Conservation (phyloP, 2,329 filamentous ascomycete species). For the Monosporascus sp. region DNA sequence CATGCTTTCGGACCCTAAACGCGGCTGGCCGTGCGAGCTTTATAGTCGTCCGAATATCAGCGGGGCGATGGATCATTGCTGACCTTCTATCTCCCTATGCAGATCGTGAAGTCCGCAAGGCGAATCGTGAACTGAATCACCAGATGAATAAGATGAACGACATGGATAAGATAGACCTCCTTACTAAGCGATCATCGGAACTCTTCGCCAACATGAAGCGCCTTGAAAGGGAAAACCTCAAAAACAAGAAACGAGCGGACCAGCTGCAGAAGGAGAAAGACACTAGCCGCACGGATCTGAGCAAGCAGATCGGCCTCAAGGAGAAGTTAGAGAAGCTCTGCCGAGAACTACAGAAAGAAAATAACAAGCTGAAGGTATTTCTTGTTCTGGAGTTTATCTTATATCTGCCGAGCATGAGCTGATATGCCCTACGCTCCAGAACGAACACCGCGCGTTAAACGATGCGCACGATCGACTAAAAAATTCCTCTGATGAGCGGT, state of each 20-base stretch:
- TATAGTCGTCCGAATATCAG: no score
- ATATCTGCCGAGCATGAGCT: constrained; percentile 8
- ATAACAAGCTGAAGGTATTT: constrained; percentile 92
- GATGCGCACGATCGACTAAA: constrained; percentile 80
- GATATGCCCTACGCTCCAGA: constrained; percentile 40
- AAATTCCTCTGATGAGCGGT: constrained; percentile 77
- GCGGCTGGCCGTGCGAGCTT: no score
- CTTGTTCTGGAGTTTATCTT: constrained; percentile 1
- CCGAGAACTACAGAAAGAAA: constrained; percentile 89
- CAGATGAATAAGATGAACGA: constrained; percentile 89
- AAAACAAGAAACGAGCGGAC: constrained; percentile 93
- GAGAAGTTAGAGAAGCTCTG: constrained; percentile 97
- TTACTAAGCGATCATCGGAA: constrained; percentile 88
- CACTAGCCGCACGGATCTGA: constrained; percentile 77
- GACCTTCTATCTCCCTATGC: constrained; percentile 9
- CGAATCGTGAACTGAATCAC: constrained; percentile 82
- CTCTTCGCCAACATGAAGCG: constrained; percentile 93
- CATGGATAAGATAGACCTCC: constrained; percentile 82
- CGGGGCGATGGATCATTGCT: constrained; percentile 9
- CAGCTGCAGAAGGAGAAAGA: constrained; percentile 96
- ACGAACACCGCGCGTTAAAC: constrained; percentile 88
- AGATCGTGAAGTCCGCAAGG: constrained; percentile 50
- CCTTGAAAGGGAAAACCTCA: constrained; percentile 86
- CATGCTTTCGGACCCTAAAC: no score
- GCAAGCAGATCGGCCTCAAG: constrained; percentile 84